Base-by-base conservation (phyloP, 2,329 filamentous ascomycete genomes). In the Ceratocystis smalleyi region DNA sequence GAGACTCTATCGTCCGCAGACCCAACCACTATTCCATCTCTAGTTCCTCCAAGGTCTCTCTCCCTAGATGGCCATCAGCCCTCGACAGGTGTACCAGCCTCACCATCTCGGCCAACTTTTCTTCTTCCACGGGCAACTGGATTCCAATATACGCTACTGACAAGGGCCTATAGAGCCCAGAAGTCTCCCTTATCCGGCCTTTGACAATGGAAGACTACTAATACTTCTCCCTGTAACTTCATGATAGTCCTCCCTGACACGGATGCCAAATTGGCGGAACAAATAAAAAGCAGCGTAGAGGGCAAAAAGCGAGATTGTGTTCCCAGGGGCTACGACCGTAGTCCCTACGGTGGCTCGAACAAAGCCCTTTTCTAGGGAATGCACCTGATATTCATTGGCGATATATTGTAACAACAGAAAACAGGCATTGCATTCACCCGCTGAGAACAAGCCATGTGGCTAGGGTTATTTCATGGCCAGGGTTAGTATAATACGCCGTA, bases 151-250 rank as follows among this genome's bases (percentile, higher is more conserved):
- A 2, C 54, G 35, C 17, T 57, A 57, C 19, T n/a, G 8, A n/a
- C 54, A 35, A 24, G 54, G 27, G 27, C 32, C 30, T 30, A 57
- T n/a, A 17, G 15, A 30, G 30, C 10, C 30, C 17, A n/a, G 15
- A 7, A 24, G 15, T 8, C 8, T 35, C 54, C 54, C 54, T 57
- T 19, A n/a, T 32, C 24, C 27, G 54, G 17, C 54, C 12, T 12
- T 57, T 1, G 22, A 57, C 54, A 57, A 57, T 57, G 54, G 54
- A 57, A 57, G 54, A 35, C 17, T 12, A 30, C 19, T 35, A 57
- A 57, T 57, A 57, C 30, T 57, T 57, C 54, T 57, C 54, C 54
- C 54, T 57, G 27, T n/a, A n/a, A 5, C 54, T 57, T 30, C 24
- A n/a, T n/a, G 30, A 8, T 30, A 30, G 19, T 35, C 5, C 54